Conservation (phyloP, 2,329 filamentous ascomycete species). For the Fusarium sp. region DNA sequence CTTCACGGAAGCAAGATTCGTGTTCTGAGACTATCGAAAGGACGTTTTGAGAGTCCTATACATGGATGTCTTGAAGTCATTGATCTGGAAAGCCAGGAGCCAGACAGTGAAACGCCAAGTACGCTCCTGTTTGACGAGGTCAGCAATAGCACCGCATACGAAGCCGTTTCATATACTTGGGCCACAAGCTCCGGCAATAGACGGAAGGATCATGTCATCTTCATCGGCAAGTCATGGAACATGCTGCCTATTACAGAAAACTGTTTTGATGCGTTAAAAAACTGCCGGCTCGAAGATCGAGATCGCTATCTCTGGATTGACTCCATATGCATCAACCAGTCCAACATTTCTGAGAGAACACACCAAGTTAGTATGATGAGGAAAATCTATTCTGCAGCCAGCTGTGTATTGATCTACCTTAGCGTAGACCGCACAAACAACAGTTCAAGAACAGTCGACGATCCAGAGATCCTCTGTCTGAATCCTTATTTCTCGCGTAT, state of each 20-base stretch:
- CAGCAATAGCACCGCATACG: background rate
- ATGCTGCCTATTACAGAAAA: background rate
- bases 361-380: constrained; percentile 3
- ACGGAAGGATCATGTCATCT: background rate
- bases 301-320: background rate
- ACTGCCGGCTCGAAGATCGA: background rate
- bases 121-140: accelerated
- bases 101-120: background rate
- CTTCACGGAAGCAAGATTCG: background rate
- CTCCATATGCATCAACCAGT: constrained; percentile 7
- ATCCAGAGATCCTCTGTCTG: background rate
- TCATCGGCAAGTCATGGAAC: background rate
- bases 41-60: background rate
- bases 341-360: background rate
- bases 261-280: background rate
- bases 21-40: background rate
- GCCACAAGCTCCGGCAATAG: background rate
- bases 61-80: background rate
- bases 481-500: constrained; percentile 5
- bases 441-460: accelerated
- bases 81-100: background rate
- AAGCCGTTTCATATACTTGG: constrained; percentile 8
- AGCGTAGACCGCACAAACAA: accelerated
- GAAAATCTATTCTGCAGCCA: background rate
- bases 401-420: background rate